Evolutionary conservation across 306 rosid genomes (phyloP).

Genomic region (Corylus americana): DNA sequence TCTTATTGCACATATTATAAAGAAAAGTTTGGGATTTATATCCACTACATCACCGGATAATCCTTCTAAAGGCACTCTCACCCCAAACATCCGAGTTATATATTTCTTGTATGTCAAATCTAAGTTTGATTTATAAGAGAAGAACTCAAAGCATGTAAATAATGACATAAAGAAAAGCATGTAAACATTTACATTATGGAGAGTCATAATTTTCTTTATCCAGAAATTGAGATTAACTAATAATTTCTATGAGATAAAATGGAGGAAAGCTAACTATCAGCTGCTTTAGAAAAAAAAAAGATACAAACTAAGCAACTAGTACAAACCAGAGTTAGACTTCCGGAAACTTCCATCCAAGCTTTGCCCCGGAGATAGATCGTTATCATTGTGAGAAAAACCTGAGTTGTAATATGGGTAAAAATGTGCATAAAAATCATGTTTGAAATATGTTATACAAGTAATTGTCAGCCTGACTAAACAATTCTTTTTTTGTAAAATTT

Average conservation of each 20-base stretch:
- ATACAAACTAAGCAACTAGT: conserved; percentile 20
- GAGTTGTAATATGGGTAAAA: conserved; percentile 26
- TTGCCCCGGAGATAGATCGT: conserved; percentile 67
- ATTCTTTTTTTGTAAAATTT: background rate
- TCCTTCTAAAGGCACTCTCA: background rate
- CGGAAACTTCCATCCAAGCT: conserved; percentile 82
- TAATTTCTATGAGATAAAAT: conserved; percentile 1
- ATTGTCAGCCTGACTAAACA: background rate
- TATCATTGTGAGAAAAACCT: conserved; percentile 73
- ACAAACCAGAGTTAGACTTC: conserved; percentile 72
- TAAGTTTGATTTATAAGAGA: background rate
- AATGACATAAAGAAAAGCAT: background rate
- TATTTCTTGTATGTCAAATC: background rate
- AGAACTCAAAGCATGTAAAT: background rate
- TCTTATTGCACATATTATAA: background rate
- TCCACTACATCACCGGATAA: background rate
- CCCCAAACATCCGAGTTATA: background rate
- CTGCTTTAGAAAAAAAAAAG: background rate
- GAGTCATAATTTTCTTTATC: background rate
- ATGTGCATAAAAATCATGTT: conserved; percentile 9
- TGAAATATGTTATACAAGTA: background rate
- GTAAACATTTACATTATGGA: background rate
- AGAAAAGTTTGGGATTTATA: background rate
- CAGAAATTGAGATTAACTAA: conserved; percentile 13
- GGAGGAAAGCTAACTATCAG: conserved; percentile 4